Evolutionary conservation across 257 asterid genomes (phyloP), one percentile per base, ranked within the genome.

Genomic region (Nicotiana knightiana): DNA sequence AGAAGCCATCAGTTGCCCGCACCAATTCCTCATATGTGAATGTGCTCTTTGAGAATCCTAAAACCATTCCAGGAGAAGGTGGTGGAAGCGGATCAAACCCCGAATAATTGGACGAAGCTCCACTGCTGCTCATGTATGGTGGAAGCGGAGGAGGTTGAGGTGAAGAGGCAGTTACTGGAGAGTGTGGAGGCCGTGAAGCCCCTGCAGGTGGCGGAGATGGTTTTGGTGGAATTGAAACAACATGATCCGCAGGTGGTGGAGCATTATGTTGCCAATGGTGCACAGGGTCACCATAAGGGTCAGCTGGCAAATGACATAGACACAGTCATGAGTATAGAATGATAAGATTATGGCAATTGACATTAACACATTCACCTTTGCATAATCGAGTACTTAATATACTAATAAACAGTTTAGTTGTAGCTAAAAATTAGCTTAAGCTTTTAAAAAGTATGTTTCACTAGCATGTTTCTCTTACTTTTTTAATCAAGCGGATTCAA

Each of bases 1-100:
- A 93, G 89, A 95, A 95, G 53, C 93, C 99, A 81, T 93, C 97
- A 0, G 99, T 95, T 48, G 97, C 99, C 92, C 85, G 86, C 11
- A 94, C 87, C 85, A 95, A 86, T 55, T 95, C 99, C 67, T 95
- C 99, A 32, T 92, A 90, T 0, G 96, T 81, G 86, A 93, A 95
- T 16, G 89, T 88, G 89, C 92, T 93, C 83, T 90, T 87, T 8
- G 98, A 84, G 77, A 90, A 86, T 26, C 92, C 97, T 82, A 93
- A 82, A 17, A 87, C 71, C 91, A 89, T 83, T 16, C 91, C 89
- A 1, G 98, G 95, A 51, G 97, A 87, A 24, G 91, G 94, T 1
- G 91, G 93, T 21, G 92, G 89, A 33, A 85, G 90, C 13, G 93
- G 90, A 79, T 87, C 90, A 18, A 91, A 57, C 65, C 91, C 93